Base-by-base conservation (phyloP, 2,329 filamentous ascomycete species). In the Phaeophleospora eucalypticola region DNA sequence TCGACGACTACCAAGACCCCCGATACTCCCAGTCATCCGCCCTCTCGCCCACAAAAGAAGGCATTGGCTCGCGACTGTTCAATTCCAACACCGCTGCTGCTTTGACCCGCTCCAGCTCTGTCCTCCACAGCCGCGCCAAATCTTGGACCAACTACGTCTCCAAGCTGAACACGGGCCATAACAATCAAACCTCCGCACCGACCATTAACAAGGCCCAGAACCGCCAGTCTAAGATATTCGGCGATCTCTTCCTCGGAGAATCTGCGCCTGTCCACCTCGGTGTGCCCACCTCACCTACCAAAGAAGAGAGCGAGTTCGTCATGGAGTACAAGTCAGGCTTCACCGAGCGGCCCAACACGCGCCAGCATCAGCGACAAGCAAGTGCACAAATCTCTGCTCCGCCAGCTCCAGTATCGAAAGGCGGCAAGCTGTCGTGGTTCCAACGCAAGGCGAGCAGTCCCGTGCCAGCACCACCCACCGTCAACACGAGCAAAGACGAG, bases 401-500 rank as follows among this genome's bases (percentile, higher is more conserved):
- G 3, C 32, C 45, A 2, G 32, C 42, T 7, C 16, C 44, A 10
- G 6, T 20, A 32, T 45, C 38, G 34, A 27, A 42, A 34, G 16
- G 21, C 21, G 32, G 15, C 36, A 41, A 54, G 32, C 43, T 54
- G n/a, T 58, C 60, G 12, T 68, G 65, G 65, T 68, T 67, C 43
- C 47, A 49, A 9, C 59, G 62, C n/a, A 59, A 62, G 41, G 36
- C 52, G 6, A 53, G 51, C 18, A 38, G 35, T 7, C 48, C 48
- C 7, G 43, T 42, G 29, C 35, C 47, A 41, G 36, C 41, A 21
- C 15, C 48, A 12, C 38, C 50, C 21, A 27, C 52, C 27, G 20
- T 12, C 4, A 49, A 50, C 38, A 36, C 42, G 9, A 43, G 43
- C 10, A 38, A 54, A 33, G 79, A 83, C 56, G 74, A 78, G 46